A percentile compares a stretch with the other conserved stretches of the same genome.
These are phyloP conservation scores for Chlamydomonas schloesseri DNA, from an alignment of 139 green algal genomes.

Conservation along the genomic window DNA sequence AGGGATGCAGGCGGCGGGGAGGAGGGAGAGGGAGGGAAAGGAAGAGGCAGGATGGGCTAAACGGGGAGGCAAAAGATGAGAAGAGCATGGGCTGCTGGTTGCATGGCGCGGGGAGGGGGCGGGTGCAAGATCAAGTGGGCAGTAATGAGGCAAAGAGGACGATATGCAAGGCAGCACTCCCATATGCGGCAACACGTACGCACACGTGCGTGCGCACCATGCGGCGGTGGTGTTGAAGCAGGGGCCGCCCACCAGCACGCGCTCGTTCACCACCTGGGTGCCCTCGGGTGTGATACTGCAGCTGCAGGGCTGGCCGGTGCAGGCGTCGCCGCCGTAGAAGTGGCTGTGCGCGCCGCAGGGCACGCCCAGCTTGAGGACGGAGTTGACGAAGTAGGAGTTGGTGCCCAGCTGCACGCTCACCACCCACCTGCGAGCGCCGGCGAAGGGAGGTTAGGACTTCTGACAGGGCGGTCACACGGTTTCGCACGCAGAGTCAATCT, in stretches of 20 bases:
- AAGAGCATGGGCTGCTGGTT: too few relatives aligned
- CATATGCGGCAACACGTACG: background rate
- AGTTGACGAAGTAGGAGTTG: slow-evolving; percentile 70
- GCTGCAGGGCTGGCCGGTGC: background rate
- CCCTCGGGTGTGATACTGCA: background rate
- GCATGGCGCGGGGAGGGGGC: too few relatives aligned
- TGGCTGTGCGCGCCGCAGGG: slow-evolving; percentile 31
- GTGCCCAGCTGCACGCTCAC: slow-evolving; percentile 59
- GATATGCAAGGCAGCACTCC: too few relatives aligned
- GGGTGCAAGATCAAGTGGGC: too few relatives aligned
- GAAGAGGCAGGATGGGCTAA: too few relatives aligned
- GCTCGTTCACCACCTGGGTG: background rate
- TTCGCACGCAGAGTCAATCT: too few relatives aligned
- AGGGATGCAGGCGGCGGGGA: background rate
- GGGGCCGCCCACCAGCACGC: too few relatives aligned
- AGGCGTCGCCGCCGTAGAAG: slow-evolving; percentile 32
- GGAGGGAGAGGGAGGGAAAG: background rate
- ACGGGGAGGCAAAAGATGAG: too few relatives aligned
- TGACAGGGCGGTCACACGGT: too few relatives aligned
- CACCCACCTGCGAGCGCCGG: slow-evolving; percentile 47
- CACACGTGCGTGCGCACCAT: background rate
- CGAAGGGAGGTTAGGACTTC: too few relatives aligned
- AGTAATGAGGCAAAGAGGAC: too few relatives aligned
- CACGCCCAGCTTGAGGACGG: slow-evolving; percentile 34
- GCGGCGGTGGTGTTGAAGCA: slow-evolving; percentile 34